A percentile compares a stretch with the other conserved stretches of the same genome.
Conservation (phyloP, 2,329 filamentous ascomycete species). For the Thelonectria blattea region DNA sequence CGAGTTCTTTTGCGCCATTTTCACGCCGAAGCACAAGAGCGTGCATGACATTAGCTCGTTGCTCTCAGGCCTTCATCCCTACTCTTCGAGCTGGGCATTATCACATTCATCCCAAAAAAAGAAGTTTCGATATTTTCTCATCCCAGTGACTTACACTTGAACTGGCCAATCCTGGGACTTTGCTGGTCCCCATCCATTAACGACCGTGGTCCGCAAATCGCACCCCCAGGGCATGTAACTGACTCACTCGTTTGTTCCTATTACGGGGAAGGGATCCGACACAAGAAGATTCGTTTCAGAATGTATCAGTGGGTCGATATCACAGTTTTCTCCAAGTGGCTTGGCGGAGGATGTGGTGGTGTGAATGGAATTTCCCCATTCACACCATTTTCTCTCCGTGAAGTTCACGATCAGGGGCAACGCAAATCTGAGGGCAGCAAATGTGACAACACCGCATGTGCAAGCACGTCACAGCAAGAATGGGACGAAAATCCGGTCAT, state of each 20-base stretch:
- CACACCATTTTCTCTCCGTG: slow-evolving; percentile 2
- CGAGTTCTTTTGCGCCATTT: slow-evolving; percentile 30
- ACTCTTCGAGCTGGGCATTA: slow-evolving; percentile 8
- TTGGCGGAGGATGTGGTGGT: slow-evolving; percentile 24
- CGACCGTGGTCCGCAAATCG: slow-evolving; percentile 18
- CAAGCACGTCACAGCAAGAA: not conserved
- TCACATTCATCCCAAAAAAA: slow-evolving; percentile 14
- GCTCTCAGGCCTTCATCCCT: slow-evolving; percentile 23
- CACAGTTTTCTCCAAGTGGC: slow-evolving; percentile 5
- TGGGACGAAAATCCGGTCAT: slow-evolving; percentile 20
- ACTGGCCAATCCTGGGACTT: slow-evolving; percentile 16
- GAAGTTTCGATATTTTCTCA: slow-evolving; percentile 7
- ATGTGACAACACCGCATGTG: not conserved
- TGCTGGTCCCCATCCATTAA: slow-evolving; percentile 24
- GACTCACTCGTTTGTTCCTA: slow-evolving; percentile 12
- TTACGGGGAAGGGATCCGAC: slow-evolving; percentile 27
- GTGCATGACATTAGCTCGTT: slow-evolving; percentile 31
- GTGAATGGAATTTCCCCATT: slow-evolving; percentile 10
- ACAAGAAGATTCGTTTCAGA: slow-evolving; percentile 30
- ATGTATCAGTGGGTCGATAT: slow-evolving; percentile 15
- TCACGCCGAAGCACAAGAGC: slow-evolving; percentile 34
- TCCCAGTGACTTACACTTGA: not conserved
- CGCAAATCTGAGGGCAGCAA: not conserved
- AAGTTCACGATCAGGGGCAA: slow-evolving; percentile 12
- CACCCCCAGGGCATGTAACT: slow-evolving; percentile 30